Percentiles rank a stretch among this genome's conserved stretches.
Evolutionary conservation across 2,329 filamentous ascomycete genomes (phyloP).

Genomic region (Microcera coccophila): DNA sequence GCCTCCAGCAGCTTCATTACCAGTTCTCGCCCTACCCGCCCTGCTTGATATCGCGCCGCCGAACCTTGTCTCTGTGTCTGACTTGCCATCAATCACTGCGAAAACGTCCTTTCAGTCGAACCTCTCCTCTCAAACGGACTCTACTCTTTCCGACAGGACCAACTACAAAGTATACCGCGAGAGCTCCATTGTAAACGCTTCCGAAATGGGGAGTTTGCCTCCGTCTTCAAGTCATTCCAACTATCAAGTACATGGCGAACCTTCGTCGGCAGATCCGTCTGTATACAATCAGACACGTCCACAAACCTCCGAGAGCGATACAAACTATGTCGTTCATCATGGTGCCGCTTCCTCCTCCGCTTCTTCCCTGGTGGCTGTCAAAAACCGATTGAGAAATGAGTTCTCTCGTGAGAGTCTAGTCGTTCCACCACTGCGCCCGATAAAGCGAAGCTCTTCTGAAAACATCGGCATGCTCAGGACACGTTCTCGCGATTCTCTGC

Average conservation of each 20-base stretch:
- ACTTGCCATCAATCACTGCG: conserved; percentile 17
- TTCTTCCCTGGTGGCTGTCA: conserved; percentile 36
- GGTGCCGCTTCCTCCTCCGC: conserved; percentile 41
- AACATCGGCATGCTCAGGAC: conserved; percentile 47
- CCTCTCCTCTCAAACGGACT: conserved; percentile 33
- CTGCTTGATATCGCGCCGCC: conserved; percentile 27
- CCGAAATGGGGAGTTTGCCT: conserved; percentile 39
- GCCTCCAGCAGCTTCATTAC: conserved; percentile 22
- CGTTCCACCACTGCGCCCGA: conserved; percentile 52
- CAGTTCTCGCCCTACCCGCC: conserved; percentile 30
- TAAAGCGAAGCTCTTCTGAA: conserved; percentile 46
- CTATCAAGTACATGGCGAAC: conserved; percentile 48
- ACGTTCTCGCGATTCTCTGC: conserved; percentile 51
- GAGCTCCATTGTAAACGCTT: conserved; percentile 36
- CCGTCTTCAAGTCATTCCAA: conserved; percentile 47
- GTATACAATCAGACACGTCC: conserved; percentile 34
- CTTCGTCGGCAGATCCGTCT: conserved; percentile 44
- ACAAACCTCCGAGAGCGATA: conserved; percentile 38
- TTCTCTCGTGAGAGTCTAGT: conserved; percentile 61
- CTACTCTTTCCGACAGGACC: conserved; percentile 47
- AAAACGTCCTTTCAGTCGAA: conserved; percentile 25
- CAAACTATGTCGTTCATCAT: conserved; percentile 53
- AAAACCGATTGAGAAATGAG: conserved; percentile 33
- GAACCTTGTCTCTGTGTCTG: conserved; percentile 16
- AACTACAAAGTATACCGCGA: conserved; percentile 54